Base-by-base conservation (phyloP, 768 basidiomycete species). In the Mycena belliarum region DNA sequence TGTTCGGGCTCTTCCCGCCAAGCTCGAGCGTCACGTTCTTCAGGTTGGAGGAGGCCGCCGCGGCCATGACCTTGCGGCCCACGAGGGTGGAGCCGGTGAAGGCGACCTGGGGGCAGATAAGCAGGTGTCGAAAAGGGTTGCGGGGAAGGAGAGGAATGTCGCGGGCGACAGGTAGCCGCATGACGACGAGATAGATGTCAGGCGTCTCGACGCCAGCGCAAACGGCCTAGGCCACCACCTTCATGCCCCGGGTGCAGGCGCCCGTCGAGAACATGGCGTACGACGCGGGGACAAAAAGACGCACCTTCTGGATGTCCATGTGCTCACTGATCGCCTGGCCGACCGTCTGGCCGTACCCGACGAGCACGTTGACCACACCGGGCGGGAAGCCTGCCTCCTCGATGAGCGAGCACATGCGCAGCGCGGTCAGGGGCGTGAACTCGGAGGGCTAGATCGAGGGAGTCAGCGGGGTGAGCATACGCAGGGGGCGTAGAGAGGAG, bases 51-150 rank as follows among this genome's bases (percentile, higher is more conserved):
- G 84, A 78, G 0, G 88, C 79, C 2, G 91, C 82, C 5, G 89
- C 87, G 64, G 88, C 81, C 76, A 89, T 72, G 69, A 93, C 79
- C 63, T 80, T 82, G 44, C 89, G 82, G 4, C 91, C 92, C 38
- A 83, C 81, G 41, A 84, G 73, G 8, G 88, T 89, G 52, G 85
- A 86, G 7, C 91, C 90, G 5, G 91, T 93, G 73, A 93, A 92
- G 0, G 89, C 85, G 23, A 91, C 73, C 55, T 57, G 43, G 20
- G n/a, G n/a, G 29, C 25, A 25, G 12, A 18, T 21, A 20, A 37
- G 21, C 6, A 35, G 37, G 37, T 6, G 37, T 15, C 11, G 14
- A 16, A 18, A 37, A 37, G 37, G 37, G 14, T 14, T 10, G 37
- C 11, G 37, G 37, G 37, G 11, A 16, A 37, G 14, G 37, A 37